Base-by-base conservation (phyloP, 148 eudicot species). In the Spergularia marina region DNA sequence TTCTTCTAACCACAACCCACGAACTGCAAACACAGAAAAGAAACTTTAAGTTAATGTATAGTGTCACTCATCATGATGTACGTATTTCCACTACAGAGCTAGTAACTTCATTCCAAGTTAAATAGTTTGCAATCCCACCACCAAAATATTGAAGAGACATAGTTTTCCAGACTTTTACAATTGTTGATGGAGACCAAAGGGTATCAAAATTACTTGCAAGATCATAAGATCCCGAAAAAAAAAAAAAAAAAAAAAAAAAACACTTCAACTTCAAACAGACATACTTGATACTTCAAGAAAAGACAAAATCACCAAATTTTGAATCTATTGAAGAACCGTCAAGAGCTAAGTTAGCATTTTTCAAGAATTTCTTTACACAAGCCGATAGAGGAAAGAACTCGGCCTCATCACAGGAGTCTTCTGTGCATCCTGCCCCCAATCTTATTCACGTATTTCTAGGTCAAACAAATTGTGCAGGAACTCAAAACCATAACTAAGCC, bases 11-110 rank as follows among this genome's bases (percentile, higher is more conserved):
- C 16, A 47, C 21, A 30, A 0, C 7, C 54, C 49, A 44, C 49
- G 10, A 9, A 44, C 71, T 55, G 81, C 66, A 65, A 1, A 65
- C 25, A 30, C 65, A 65, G 34, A n/a, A 56, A 72, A 44, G 11
- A 47, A 57, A 62, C 7, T 10, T 44, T 10, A n/a, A 49, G 67
- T 17, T 18, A 39, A 64, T 55, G 7, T 36, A 12, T n/a, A 54
- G 0, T 5, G 7, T 34, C 56, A 3, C 23, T 69, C 53, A n/a
- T 12, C 54, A 58, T 5, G n/a, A 57, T 11, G 7, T n/a, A 53
- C 52, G n/a, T 64, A 55, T 5, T 21, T 25, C 25, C 30, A 18
- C 44, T 21, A 47, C 14, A 23, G 14, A 15, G 52, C 20, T 34
- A 39, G 2, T 20, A 14, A 65, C 0, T 65, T 39, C 2, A 52